Evolutionary conservation across 2,329 filamentous ascomycete species (phyloP).

Genomic region (Fusarium euwallaceae): DNA sequence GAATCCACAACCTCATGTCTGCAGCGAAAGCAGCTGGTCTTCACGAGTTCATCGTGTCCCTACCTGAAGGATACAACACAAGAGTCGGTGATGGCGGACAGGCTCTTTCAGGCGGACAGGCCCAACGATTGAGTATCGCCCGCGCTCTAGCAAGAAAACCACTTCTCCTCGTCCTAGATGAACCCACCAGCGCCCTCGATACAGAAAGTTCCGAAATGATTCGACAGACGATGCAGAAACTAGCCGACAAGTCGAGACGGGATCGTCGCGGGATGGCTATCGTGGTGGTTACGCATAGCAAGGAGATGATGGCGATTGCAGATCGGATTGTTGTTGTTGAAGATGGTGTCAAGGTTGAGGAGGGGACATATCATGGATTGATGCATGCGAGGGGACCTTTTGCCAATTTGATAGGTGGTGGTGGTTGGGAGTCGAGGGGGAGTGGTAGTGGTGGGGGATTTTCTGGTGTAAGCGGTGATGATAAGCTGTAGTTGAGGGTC

Average conservation of each 20-base stretch:
- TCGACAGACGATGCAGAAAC: constrained; percentile 68
- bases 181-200: constrained; percentile 88
- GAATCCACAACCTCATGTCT: constrained; percentile 57
- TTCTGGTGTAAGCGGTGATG: not conserved
- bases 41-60: constrained; percentile 79
- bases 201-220: constrained; percentile 74
- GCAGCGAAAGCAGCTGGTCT: constrained; percentile 74
- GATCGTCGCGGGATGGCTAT: constrained; percentile 69
- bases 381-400: constrained; percentile 60
- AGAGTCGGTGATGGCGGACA: constrained; percentile 82
- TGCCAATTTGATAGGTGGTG: constrained; percentile 60
- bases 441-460: not conserved
- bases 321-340: constrained; percentile 80
- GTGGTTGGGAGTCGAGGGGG: constrained; percentile 20
- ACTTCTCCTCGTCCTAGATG: constrained; percentile 83
- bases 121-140: constrained; percentile 85
- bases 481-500: not conserved
- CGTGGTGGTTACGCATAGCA: constrained; percentile 84
- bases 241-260: constrained; percentile 57
- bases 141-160: constrained; percentile 80
- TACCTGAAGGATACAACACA: constrained; percentile 73
- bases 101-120: constrained; percentile 82
- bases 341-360: constrained; percentile 74
- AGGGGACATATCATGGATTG: constrained; percentile 75
- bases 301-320: constrained; percentile 88